phyloP scores from a whole-genome alignment of 2,329 filamentous ascomycete genomes.

The Colletotrichum tabaci region DNA sequence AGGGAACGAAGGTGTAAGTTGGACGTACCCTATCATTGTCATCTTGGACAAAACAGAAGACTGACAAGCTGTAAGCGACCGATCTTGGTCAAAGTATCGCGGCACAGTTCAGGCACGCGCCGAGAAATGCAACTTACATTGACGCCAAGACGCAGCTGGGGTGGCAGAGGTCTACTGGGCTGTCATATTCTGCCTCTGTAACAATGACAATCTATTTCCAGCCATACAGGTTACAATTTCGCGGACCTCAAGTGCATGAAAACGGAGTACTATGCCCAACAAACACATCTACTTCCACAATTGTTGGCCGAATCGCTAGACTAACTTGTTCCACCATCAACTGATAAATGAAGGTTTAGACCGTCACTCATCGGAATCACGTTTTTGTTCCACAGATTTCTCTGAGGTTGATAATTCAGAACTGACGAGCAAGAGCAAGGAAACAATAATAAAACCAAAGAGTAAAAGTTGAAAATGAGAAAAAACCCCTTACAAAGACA shows the following conservation, averaged over 20 bases:
- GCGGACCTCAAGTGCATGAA: too few species aligned
- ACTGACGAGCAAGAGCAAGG: too few species aligned
- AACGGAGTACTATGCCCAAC: background rate
- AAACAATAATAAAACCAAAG: too few species aligned
- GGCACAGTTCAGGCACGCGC: conserved; percentile 58
- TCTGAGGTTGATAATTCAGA: too few species aligned
- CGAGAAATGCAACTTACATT: conserved; percentile 79
- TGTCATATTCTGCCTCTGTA: conserved; percentile 90
- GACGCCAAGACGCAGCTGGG: conserved; percentile 86
- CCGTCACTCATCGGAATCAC: background rate
- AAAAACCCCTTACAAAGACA: too few species aligned
- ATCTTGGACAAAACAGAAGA: conserved; percentile 10
- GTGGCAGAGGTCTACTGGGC: conserved; percentile 88
- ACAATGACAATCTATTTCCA: conserved; percentile 44
- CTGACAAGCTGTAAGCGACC: conserved; percentile 67
- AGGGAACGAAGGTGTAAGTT: conserved; percentile 88
- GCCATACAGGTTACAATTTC: background rate
- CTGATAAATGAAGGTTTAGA: background rate
- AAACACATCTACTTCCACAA: too few species aligned
- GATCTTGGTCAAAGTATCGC: conserved; percentile 78
- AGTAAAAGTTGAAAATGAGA: too few species aligned
- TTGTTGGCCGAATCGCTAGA: background rate
- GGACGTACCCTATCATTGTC: conserved; percentile 21
- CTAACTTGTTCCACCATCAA: too few species aligned
- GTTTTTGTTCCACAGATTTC: background rate